phyloP scores from a whole-genome alignment of 208 protist genomes.

The Porcisia hertigi region DNA sequence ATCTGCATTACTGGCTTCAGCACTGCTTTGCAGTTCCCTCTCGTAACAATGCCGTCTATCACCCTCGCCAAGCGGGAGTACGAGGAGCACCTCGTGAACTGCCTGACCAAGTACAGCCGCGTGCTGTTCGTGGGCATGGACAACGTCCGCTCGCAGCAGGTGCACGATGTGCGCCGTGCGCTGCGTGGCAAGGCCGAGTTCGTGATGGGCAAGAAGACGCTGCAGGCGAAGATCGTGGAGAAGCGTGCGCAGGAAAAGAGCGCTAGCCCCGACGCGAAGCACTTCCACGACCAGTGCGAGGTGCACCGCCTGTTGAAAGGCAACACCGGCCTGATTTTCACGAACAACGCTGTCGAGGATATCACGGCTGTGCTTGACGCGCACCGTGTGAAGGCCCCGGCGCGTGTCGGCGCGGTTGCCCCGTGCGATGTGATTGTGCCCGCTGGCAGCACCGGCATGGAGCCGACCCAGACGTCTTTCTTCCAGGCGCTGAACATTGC shows the following conservation, averaged over 20 bases:
- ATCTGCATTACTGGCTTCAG: background rate
- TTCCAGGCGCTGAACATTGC: slow-evolving; percentile 99
- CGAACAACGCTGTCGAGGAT: slow-evolving; percentile 92
- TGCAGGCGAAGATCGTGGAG: slow-evolving; percentile 95
- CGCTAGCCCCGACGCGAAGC: slow-evolving; percentile 52
- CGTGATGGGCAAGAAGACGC: slow-evolving; percentile 99
- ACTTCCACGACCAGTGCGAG: slow-evolving; percentile 62
- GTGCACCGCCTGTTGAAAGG: slow-evolving; percentile 77
- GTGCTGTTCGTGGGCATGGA: slow-evolving; percentile 96
- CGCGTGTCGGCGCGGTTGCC: slow-evolving; percentile 97
- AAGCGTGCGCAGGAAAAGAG: slow-evolving; percentile 55
- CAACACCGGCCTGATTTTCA: slow-evolving; percentile 99
- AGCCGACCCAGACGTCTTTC: slow-evolving; percentile 98
- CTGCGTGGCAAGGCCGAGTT: slow-evolving; percentile 96
- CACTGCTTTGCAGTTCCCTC: slow-evolving; percentile 17
- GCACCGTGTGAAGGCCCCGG: slow-evolving; percentile 94
- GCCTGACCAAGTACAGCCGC: slow-evolving; percentile 94
- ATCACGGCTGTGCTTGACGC: slow-evolving; percentile 85
- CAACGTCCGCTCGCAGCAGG: slow-evolving; percentile 98
- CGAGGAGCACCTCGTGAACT: slow-evolving; percentile 90
- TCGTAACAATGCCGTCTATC: slow-evolving; percentile 50
- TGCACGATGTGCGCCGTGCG: slow-evolving; percentile 94
- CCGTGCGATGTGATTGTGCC: slow-evolving; percentile 96
- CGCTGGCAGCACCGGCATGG: slow-evolving; percentile 96
- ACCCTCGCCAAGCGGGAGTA: slow-evolving; percentile 84